Base-by-base conservation (phyloP, 495 filamentous ascomycete species). In the Penicillium pancosmium region DNA sequence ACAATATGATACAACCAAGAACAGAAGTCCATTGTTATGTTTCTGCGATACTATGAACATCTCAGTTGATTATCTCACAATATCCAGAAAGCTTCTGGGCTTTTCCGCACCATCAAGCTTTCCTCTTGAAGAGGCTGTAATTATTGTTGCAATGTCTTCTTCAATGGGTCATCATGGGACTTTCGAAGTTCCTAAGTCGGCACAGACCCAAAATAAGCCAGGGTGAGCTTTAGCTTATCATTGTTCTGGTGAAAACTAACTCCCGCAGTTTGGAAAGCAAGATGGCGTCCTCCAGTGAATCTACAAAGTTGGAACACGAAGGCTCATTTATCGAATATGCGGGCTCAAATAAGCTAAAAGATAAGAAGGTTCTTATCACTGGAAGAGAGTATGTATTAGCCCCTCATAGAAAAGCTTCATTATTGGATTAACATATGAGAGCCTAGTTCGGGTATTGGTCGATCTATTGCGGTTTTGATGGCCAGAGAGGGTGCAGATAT, bases 401-500 rank as follows among this genome's bases (percentile, higher is more conserved):
- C 23, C 23, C 16, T 1, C 18, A 31, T 7, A 38, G 1, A 18
- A 25, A 38, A 6, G 44, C 25, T 46, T 12, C n/a, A 15, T 12
- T 18, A 16, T 10, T 52, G 25, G 9, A 36, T 38, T 47, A 27
- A 50, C 40, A 57, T 13, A 52, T 10, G 21, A 11, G 3, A 21
- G 3, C 4, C 7, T 51, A 78, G 78, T 54, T 82, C 79, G 19
- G 80, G 77, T 15, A 83, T 84, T 47, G 80, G 82, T 34, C 74
- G 82, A 18, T 68, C 79, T 0, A 73, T 84, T 2, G 84, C 82
- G 5, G 76, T 82, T 33, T 69, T 84, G 9, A 83, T 80, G 70
- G 80, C 80, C 1, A 70, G 78, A 31, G 83, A 86, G 57, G 83
- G 81, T 9, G 72, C 77, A 16, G 77, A 84, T 60, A 65, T 81